Base-by-base conservation (phyloP, 2,329 filamentous ascomycete species). In the Fusarium subtropicale region DNA sequence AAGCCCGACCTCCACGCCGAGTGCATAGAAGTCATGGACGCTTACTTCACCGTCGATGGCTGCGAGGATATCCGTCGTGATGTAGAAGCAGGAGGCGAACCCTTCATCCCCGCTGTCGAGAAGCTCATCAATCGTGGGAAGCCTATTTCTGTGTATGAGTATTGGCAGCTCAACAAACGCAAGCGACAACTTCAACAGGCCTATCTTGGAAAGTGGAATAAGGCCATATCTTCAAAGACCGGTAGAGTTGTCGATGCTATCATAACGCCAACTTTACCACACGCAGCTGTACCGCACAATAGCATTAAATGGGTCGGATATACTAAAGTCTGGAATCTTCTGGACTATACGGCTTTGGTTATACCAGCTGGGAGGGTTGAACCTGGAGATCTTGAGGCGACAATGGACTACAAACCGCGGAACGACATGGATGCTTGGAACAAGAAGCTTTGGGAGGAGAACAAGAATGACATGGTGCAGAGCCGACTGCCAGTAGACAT, bases 131-230 rank as follows among this genome's bases (percentile, higher is more conserved):
- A 86, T 53, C 80, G 81, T 0, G 85, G 81, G 3, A 68, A 81
- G 13, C 74, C 87, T 1, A 86, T 90, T 16, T 88, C 86, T 0
- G 87, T 90, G 0, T 90, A 87, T 60, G 81, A 88, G 7, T 91
- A 91, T 76, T 91, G 88, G 89, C 88, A 90, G 69, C 80, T 91
- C 9, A 91, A 90, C 76, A 86, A 81, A 63, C 81, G 82, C 28
- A 91, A 90, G 71, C 59, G 81, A 28, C 79, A 78, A 1, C 48
- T 76, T 0, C 75, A 76, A 28, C 74, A 77, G 24, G 67, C 66
- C 1, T 90, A 88, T 57, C 80, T 90, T 2, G 82, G 88, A 50
- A 86, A 88, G 60, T 91, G 88, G 88, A 84, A 85, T 45, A 74
- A 74, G 0, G 77, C 80, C 1, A 78, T 72, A 18, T 85, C 83